phyloP scores from a whole-genome alignment of 2,329 filamentous ascomycete genomes.

The Penicillium sp. region DNA sequence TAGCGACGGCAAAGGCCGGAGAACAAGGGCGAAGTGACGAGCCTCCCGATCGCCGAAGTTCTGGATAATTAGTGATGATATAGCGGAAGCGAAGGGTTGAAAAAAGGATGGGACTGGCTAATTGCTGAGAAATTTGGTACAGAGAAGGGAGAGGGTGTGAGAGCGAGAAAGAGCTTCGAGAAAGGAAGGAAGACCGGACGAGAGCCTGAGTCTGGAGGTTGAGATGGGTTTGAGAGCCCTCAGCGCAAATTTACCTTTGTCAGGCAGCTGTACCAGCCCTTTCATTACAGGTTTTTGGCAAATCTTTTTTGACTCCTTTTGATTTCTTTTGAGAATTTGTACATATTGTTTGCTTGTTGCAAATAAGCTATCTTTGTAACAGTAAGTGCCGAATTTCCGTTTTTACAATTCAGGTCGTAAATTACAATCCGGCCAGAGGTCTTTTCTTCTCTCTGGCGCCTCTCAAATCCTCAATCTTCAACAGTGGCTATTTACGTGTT shows the following conservation, averaged over 20 bases:
- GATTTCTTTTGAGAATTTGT: neutral
- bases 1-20: neutral
- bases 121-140: neutral
- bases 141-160: constrained; percentile 5
- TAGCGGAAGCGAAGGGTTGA: neutral
- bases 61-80: constrained; percentile 3
- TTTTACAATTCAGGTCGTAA: neutral
- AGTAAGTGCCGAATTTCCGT: neutral
- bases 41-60: neutral
- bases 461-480: neutral
- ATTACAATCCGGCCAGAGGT: neutral
- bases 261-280: neutral
- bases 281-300: neutral
- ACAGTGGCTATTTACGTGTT: neutral
- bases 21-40: constrained; percentile 4
- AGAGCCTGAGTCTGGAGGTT: constrained; percentile 7
- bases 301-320: neutral
- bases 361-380: neutral
- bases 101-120: constrained; percentile 7
- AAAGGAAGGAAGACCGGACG: constrained; percentile 21
- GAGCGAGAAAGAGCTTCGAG: constrained; percentile 16
- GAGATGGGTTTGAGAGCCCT: constrained; percentile 10
- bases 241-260: constrained; percentile 12
- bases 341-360: neutral
- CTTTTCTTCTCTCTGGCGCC: neutral